Percentiles rank a stretch among this genome's conserved stretches.
Conservation (phyloP, 108 stramenopile species). For the Cylindrotheca fusiformis region DNA sequence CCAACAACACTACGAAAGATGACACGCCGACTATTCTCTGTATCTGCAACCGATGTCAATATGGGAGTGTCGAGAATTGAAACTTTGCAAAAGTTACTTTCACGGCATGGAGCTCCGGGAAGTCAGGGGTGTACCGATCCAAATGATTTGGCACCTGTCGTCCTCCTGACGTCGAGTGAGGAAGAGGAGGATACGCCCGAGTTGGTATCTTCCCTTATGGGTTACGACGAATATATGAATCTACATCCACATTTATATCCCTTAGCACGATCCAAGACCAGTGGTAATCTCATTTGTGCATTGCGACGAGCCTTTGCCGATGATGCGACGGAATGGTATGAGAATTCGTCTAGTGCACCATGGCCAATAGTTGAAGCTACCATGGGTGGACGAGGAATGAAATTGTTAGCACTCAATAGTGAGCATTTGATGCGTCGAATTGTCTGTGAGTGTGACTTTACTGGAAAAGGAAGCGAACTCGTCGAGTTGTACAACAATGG, state of each 20-base stretch:
- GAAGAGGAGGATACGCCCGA: slow-evolving; percentile 20
- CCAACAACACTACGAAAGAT: neutral
- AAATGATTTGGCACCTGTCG: slow-evolving; percentile 58
- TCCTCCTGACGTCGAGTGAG: neutral
- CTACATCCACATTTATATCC: slow-evolving; percentile 74
- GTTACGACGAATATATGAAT: slow-evolving; percentile 43
- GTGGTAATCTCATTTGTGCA: slow-evolving; percentile 71
- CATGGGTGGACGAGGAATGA: slow-evolving; percentile 58
- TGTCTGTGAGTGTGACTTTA: slow-evolving; percentile 65
- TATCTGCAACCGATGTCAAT: slow-evolving; percentile 19
- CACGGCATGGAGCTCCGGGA: slow-evolving; percentile 74
- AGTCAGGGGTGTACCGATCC: slow-evolving; percentile 48
- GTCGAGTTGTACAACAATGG: slow-evolving; percentile 70
- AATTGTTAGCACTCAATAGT: slow-evolving; percentile 62
- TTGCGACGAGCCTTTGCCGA: slow-evolving; percentile 67
- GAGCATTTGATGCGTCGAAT: slow-evolving; percentile 84
- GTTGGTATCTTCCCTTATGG: slow-evolving; percentile 18
- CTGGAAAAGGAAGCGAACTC: slow-evolving; percentile 30
- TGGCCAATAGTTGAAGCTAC: slow-evolving; percentile 81
- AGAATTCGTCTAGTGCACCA: slow-evolving; percentile 48
- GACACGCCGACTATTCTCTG: slow-evolving; percentile 19
- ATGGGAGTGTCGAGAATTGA: slow-evolving; percentile 59
- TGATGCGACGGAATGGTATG: slow-evolving; percentile 39
- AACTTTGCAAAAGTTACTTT: slow-evolving; percentile 62
- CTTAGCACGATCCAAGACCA: slow-evolving; percentile 48